A percentile compares a stretch with the other conserved stretches of the same genome.
phyloP scores from a whole-genome alignment of 2,329 filamentous ascomycete genomes.

The Colletotrichum trifolii region DNA sequence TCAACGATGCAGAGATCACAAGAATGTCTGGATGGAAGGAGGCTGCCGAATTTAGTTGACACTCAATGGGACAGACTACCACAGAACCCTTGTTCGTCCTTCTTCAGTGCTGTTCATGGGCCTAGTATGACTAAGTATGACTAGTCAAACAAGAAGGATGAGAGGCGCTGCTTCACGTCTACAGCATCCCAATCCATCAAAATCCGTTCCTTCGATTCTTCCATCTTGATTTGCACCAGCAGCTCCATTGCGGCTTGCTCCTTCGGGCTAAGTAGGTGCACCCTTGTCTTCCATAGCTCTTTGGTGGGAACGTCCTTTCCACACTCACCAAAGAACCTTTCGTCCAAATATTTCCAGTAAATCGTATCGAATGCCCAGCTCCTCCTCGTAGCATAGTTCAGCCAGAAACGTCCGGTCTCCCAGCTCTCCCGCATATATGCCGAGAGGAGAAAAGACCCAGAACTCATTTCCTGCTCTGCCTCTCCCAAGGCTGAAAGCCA shows the following conservation, averaged over 20 bases:
- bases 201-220: slow-evolving; percentile 30
- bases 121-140: too few relatives aligned
- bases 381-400: slow-evolving; percentile 49
- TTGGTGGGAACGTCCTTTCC: slow-evolving; percentile 30
- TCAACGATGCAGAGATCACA: too few relatives aligned
- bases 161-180: too few relatives aligned
- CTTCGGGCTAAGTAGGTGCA: slow-evolving; percentile 38
- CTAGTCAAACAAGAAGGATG: too few relatives aligned
- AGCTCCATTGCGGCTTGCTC: slow-evolving; percentile 41
- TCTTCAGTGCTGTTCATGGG: too few relatives aligned
- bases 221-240: slow-evolving; percentile 41
- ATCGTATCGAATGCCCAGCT: slow-evolving; percentile 51
- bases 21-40: too few relatives aligned
- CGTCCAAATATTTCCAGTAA: slow-evolving; percentile 50
- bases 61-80: too few relatives aligned
- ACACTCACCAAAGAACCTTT: slow-evolving; percentile 37
- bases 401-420: slow-evolving; percentile 46
- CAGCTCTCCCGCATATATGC: slow-evolving; percentile 50
- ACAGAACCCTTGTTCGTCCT: too few relatives aligned
- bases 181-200: slow-evolving; percentile 37
- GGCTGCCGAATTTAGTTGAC: too few relatives aligned
- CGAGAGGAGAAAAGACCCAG: slow-evolving; percentile 40
- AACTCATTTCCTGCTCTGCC: slow-evolving; percentile 40
- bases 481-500: slow-evolving; percentile 46
- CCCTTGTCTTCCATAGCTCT: slow-evolving; percentile 34